phyloP scores from a whole-genome alignment of 345 rosid genomes.

The Hibiscus tridactylites region DNA sequence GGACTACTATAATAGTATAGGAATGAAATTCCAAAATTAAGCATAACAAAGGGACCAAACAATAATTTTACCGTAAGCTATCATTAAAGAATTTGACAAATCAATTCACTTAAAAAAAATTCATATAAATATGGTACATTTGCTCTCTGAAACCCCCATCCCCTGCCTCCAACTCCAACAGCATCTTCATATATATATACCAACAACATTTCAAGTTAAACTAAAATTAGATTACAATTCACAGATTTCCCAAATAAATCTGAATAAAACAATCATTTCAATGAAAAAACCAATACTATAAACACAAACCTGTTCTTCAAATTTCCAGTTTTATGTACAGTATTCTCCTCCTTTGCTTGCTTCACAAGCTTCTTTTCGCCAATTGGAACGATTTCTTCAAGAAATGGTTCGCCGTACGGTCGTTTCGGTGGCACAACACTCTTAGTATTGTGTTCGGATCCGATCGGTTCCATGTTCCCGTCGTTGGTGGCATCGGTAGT shows the following conservation, averaged over 20 bases:
- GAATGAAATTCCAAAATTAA: too few species aligned
- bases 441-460: conserved; percentile 80
- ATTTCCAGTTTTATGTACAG: neutral
- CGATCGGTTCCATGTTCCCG: conserved; percentile 64
- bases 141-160: too few species aligned
- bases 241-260: neutral
- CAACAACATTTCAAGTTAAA: too few species aligned
- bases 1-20: too few species aligned
- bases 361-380: conserved; percentile 45
- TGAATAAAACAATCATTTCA: neutral
- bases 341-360: neutral
- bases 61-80: too few species aligned
- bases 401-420: conserved; percentile 53
- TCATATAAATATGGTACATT: too few species aligned
- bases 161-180: too few species aligned
- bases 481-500: conserved; percentile 76
- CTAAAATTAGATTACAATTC: neutral
- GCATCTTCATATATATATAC: neutral
- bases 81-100: too few species aligned
- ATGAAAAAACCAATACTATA: neutral
- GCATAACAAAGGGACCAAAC: too few species aligned
- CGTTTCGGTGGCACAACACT: conserved; percentile 74
- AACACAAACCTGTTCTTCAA: neutral
- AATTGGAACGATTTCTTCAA: conserved; percentile 65
- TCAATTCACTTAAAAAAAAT: too few species aligned